Base-by-base conservation (phyloP, 148 eudicot genomes). In the Spergularia marina region DNA sequence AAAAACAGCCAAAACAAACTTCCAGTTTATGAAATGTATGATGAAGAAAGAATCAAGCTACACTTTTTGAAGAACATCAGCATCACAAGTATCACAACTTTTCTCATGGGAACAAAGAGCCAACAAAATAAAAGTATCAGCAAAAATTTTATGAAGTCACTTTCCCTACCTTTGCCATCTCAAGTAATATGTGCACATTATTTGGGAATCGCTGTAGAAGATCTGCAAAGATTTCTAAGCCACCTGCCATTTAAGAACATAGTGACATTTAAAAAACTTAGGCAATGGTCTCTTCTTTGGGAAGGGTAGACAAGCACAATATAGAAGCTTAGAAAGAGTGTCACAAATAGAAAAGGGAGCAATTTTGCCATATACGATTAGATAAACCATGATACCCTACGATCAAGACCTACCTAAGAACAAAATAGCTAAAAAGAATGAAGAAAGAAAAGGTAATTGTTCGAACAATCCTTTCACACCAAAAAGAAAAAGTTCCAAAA, bases 141-240 rank as follows among this genome's bases (percentile, higher is more conserved):
- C 36, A 30, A 30, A 44, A 44, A 44, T 0, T 6, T 44, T 9
- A 20, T 56, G 15, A 71, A 64, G 61, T 60, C 82, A 51, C 57
- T 54, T 68, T 39, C 44, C 91, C 63, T 60, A 94, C 97, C 98
- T 94, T 94, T 40, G 96, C 97, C 64, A 90, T 87, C 84, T 94
- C 98, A 76, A 94, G 94, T 75, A 94, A 75, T 80, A 94, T 51
- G 78, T 94, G 97, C 68, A 82, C 82, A 76, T 94, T 94, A 78
- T 89, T 90, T 65, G 97, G 97, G 82, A 94, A 91, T 71, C 89
- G 89, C 71, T 92, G 96, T 53, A 94, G 84, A 78, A 94, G 95
- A 72, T 91, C 98, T 59, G 87, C 69, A 73, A 84, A 87, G 61
- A 87, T 83, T 78, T 94, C 98, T 82, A 94, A 80, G 81, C 96